Base-by-base conservation (phyloP, 495 filamentous ascomycete genomes). In the Hyaloscypha hepaticicola region DNA sequence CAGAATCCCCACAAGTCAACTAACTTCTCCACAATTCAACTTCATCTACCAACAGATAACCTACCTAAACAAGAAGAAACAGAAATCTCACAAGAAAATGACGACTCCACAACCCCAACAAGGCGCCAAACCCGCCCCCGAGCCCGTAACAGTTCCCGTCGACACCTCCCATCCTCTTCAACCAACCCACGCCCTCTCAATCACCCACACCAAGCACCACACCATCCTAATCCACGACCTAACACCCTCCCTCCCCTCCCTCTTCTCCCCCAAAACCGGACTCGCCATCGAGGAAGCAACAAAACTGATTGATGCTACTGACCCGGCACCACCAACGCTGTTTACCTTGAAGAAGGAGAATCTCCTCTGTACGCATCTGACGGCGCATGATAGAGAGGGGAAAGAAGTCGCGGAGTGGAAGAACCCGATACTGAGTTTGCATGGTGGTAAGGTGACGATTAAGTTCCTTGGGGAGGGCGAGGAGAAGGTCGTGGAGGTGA, bases 301-400 rank as follows among this genome's bases (percentile, higher is more conserved):
- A 29, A 34, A 28, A 29, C 26, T 57, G 7, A 22, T 34, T 11
- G 28, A 28, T 11, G 55, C 7, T 8, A 57, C 55, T 19, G n/a
- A n/a, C n/a, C 55, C 55, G 9, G 25, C 55, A 33, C 55, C 55
- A 16, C 25, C 25, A 57, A n/a, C n/a, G 0, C 9, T 57, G 26
- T 57, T 16, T 22, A 57, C 55, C 3, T 11, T 57, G 1, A 57
- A 57, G n/a, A 57, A 57, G n/a, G 55, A 57, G 55, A 57, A 57
- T 34, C 29, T 57, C n/a, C 28, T 57, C 1, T 25, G 55, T 9
- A 33, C 55, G 55, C 55, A 57, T 34, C 14, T 60, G 21, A 60
- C 1, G 41, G 58, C 29, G 12, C 24, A 50, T 19, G 25, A 60
- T 49, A 41, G 24, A 2, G 45, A 60, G 1, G 58, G 58, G 2